These are phyloP conservation scores for Lachancea sp. DNA, from an alignment of 805 yeast species.

Conservation along the genomic window DNA sequence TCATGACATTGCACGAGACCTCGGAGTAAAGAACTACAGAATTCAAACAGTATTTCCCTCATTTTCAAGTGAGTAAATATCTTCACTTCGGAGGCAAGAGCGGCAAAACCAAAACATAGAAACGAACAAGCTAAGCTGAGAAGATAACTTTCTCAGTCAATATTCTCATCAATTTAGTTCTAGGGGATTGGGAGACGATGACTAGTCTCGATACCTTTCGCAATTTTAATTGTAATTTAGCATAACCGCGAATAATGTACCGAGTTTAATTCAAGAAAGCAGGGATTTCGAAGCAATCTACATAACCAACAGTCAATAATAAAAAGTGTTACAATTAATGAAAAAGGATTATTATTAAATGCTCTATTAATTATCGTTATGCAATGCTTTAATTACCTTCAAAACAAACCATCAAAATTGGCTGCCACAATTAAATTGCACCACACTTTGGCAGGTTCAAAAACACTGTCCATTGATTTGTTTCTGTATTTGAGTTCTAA, in stretches of 20 bases:
- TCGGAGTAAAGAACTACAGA: slow-evolving; percentile 5
- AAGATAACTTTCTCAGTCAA: neutral
- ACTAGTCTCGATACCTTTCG: neutral
- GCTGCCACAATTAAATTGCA: slow-evolving; percentile 9
- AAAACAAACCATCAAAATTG: slow-evolving; percentile 4
- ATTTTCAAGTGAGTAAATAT: neutral
- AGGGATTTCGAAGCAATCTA: slow-evolving; percentile 1
- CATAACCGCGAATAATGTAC: slow-evolving; percentile 7
- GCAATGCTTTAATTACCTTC: neutral
- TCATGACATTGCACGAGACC: slow-evolving; percentile 35
- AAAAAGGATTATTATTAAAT: neutral
- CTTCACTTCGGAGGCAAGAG: neutral
- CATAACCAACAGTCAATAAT: slow-evolving; percentile 1
- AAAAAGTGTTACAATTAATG: neutral
- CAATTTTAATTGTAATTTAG: slow-evolving; percentile 6
- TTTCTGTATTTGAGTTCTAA: slow-evolving; percentile 22
- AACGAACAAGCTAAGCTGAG: neutral
- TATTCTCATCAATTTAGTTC: slow-evolving; percentile 3
- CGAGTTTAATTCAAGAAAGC: slow-evolving; percentile 5
- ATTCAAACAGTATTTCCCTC: slow-evolving; percentile 3
- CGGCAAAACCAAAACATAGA: slow-evolving; percentile 1
- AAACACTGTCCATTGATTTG: slow-evolving; percentile 3
- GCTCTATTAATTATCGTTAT: slow-evolving; percentile 5
- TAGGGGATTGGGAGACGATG: neutral
- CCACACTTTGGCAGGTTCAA: slow-evolving; percentile 15